Percentiles rank a stretch among this genome's conserved stretches.
phyloP scores from a whole-genome alignment of 2,329 filamentous ascomycete species.

The Microascus cirrosus region DNA sequence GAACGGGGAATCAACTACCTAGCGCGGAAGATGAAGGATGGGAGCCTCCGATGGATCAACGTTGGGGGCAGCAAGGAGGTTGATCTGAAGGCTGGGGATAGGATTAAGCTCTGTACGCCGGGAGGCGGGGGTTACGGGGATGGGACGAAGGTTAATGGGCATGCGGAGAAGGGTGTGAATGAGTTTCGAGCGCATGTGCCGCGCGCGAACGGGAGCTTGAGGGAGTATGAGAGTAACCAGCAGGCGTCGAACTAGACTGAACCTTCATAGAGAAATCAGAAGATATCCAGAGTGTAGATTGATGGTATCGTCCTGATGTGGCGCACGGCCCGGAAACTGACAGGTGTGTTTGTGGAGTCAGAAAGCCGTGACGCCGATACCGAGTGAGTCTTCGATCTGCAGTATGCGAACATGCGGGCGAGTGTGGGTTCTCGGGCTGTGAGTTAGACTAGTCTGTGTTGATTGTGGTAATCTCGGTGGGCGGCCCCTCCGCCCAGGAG shows the following conservation, averaged over 20 bases:
- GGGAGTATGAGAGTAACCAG: background rate
- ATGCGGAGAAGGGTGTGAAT: background rate
- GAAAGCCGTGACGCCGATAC: too few relatives aligned
- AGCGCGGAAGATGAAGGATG: conserved; percentile 13
- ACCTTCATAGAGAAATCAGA: too few relatives aligned
- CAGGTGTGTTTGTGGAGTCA: too few relatives aligned
- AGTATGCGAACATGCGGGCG: too few relatives aligned
- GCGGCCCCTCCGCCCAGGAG: too few relatives aligned
- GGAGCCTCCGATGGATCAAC: conserved; percentile 28
- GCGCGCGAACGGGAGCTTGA: background rate
- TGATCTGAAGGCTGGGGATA: conserved; percentile 43
- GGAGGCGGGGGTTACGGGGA: conserved; percentile 44
- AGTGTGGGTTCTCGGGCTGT: too few relatives aligned
- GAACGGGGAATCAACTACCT: conserved; percentile 49
- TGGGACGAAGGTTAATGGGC: background rate
- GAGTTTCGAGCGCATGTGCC: background rate
- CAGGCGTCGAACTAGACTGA: background rate
- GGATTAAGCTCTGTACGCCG: conserved; percentile 50
- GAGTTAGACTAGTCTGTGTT: too few relatives aligned
- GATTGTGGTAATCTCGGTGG: too few relatives aligned
- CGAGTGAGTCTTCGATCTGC: too few relatives aligned
- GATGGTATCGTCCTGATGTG: too few relatives aligned
- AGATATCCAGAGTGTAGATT: too few relatives aligned
- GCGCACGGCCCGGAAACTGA: too few relatives aligned
- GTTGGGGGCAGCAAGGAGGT: conserved; percentile 51